Percentiles rank a stretch among this genome's conserved stretches.
Evolutionary conservation across 495 filamentous ascomycete genomes (phyloP).

Genomic region (Aspergillus diversus): DNA sequence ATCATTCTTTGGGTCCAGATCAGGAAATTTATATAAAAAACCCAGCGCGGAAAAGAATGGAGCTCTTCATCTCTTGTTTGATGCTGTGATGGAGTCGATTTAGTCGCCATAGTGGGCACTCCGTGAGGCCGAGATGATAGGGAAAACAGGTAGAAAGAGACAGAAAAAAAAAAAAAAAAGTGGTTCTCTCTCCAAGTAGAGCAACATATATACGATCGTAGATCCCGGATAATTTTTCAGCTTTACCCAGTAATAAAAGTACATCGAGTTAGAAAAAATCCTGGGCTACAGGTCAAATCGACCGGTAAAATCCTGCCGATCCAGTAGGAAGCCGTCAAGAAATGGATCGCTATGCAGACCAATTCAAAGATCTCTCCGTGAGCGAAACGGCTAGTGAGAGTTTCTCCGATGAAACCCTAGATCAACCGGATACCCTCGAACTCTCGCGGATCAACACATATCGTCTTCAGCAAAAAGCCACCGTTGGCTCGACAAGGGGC

Average conservation of each 20-base stretch:
- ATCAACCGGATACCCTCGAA: slow-evolving; percentile 28
- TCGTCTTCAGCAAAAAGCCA: slow-evolving; percentile 31
- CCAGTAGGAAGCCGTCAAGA: neutral
- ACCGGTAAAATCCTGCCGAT: neutral
- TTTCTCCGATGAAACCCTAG: slow-evolving; percentile 15
- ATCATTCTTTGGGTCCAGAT: neutral
- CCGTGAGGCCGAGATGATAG: neutral
- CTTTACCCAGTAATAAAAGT: neutral
- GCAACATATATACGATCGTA: neutral
- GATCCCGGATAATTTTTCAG: neutral
- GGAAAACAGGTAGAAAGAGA: neutral
- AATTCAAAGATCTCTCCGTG: slow-evolving; percentile 8
- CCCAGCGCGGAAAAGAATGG: slow-evolving; percentile 21
- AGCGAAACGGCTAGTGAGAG: slow-evolving; percentile 1
- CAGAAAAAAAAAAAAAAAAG: slow-evolving; percentile 9
- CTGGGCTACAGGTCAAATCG: neutral
- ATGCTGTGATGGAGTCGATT: neutral
- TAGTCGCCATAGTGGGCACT: slow-evolving; percentile 12
- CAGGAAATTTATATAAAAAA: slow-evolving; percentile 7
- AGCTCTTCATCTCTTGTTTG: neutral
- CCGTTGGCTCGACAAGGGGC: slow-evolving; percentile 31
- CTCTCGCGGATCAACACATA: slow-evolving; percentile 33
- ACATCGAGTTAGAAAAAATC: neutral
- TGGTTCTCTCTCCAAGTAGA: neutral
- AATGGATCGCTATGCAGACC: slow-evolving; percentile 15